Base-by-base conservation (phyloP, 495 filamentous ascomycete genomes). In the Letharia columbiana region DNA sequence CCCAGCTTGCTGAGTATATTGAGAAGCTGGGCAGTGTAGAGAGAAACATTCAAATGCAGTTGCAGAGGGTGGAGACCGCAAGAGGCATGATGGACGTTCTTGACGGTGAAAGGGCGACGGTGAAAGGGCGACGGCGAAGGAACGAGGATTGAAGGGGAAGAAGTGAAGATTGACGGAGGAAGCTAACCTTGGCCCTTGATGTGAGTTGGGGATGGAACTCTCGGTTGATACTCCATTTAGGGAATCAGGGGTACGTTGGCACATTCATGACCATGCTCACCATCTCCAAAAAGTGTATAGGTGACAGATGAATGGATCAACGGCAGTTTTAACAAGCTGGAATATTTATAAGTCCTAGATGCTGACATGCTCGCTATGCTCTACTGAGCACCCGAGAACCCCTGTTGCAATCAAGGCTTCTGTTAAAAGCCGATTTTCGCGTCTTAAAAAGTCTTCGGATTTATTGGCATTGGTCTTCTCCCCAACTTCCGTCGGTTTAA, bases 1-100 rank as follows among this genome's bases (percentile, higher is more conserved):
- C 35, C 18, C 57, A 66, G 23, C 54, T 66, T 31, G 28, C 31
- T 37, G 57, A 66, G n/a, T 61, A 52, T 37, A 31, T 60, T 23
- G 57, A 52, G 35, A 66, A 59, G 28, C 5, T 66, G 37, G 44
- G 57, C 45, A 35, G 45, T 44, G 33, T 66, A 12, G 56, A 57
- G n/a, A 61, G 44, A 44, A 60, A 40, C n/a, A 28, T 66, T 20
- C 31, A 52, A 4, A 28, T 17, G n/a, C 64, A 60, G 37, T 17
- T 66, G 11, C 56, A 52, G 64, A 33, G 31, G 40, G 39, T 13
- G 15, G 18, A 33, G 28, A 39, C 33, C 11, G 62, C 31, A 40
- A 42, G 33, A 64, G 28, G 28, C 31, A 47, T 5, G 20, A 44
- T 42, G 17, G 37, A 41, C 6, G 20, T 3, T 35, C 50, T 31